phyloP scores from a whole-genome alignment of 1,139 yeast species.

The Wickerhamomyces sp. region DNA sequence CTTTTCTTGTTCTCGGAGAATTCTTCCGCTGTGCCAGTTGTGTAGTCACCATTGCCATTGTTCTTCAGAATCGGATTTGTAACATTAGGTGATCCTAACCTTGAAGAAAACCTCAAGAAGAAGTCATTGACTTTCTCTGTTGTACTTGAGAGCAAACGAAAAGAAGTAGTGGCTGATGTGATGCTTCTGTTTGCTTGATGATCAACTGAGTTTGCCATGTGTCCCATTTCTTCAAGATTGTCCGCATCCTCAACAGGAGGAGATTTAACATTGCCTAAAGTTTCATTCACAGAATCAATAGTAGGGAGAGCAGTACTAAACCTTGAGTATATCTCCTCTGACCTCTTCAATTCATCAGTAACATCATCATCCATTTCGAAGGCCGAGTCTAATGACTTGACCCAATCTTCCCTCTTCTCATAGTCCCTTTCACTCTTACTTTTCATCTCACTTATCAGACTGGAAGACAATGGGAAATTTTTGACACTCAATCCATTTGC shows the following conservation, averaged over 20 bases:
- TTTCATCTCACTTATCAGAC: neutral
- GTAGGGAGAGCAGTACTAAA: no score
- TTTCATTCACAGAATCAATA: no score
- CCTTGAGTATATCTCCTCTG: no score
- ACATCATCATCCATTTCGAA: conserved; percentile 17
- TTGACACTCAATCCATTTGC: conserved; percentile 3
- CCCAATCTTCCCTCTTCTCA: conserved; percentile 14
- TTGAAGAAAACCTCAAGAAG: conserved; percentile 9
- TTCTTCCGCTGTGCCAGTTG: no score
- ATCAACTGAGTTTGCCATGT: no score
- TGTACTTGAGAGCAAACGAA: conserved; percentile 5
- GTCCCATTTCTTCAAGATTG: no score
- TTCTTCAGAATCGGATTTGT: no score
- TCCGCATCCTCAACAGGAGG: no score
- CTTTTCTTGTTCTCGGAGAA: no score
- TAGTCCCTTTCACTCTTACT: conserved; percentile 1
- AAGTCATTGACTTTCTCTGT: conserved; percentile 7
- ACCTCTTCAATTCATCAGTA: conserved; percentile 5
- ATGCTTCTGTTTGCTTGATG: no score
- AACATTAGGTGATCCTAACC: conserved; percentile 1
- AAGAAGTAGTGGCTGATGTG: no score
- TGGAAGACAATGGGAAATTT: conserved; percentile 4
- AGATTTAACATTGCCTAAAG: conserved; percentile 2
- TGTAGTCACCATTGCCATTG: no score
- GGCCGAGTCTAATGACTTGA: conserved; percentile 15